phyloP scores from a whole-genome alignment of 139 green algal species.

The Diplosphaera chodatii region DNA sequence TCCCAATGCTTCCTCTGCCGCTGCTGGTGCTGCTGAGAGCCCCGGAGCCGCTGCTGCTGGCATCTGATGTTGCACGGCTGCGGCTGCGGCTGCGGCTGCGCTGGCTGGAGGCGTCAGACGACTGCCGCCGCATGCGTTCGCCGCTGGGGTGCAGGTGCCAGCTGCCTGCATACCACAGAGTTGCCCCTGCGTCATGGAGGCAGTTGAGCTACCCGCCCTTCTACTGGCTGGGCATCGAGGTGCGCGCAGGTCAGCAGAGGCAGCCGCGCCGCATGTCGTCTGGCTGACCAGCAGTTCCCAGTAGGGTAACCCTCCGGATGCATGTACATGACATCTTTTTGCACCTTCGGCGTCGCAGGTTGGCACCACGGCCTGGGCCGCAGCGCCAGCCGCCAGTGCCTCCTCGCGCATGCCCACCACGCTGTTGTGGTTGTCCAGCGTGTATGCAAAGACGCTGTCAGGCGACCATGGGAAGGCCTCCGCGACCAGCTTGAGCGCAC shows the following conservation, averaged over 20 bases:
- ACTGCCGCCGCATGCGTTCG: neutral
- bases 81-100: too few relatives aligned
- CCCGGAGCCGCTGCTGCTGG: conserved; percentile 6
- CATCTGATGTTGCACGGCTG: too few relatives aligned
- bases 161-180: too few relatives aligned
- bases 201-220: too few relatives aligned
- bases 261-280: too few relatives aligned
- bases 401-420: conserved; percentile 74
- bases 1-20: neutral
- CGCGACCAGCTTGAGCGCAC: conserved; percentile 70
- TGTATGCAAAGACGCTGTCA: conserved; percentile 44
- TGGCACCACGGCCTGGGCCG: conserved; percentile 12
- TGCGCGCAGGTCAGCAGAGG: too few relatives aligned
- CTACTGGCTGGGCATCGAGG: too few relatives aligned
- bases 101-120: too few relatives aligned
- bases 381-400: conserved; percentile 39
- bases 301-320: too few relatives aligned
- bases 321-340: too few relatives aligned
- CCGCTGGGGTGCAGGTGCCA: neutral
- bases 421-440: conserved; percentile 71
- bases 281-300: too few relatives aligned
- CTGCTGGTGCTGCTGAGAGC: neutral
- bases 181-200: too few relatives aligned
- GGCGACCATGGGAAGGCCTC: conserved; percentile 72
- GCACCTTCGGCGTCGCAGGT: neutral